phyloP scores from a whole-genome alignment of 371 early-diverging fungal species.

The Mortierella sp. region DNA sequence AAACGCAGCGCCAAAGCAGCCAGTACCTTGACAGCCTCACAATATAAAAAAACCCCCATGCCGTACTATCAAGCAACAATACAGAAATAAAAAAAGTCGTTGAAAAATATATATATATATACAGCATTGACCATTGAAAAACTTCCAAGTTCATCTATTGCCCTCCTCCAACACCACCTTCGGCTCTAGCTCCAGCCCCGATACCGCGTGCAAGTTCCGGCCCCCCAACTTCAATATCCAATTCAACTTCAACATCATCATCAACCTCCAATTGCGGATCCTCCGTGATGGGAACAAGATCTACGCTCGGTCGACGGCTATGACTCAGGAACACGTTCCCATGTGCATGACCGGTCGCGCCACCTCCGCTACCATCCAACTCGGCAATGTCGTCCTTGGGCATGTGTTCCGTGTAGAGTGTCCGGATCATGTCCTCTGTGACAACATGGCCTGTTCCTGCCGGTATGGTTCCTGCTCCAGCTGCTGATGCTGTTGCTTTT shows the following conservation, averaged over 20 bases:
- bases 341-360: slow-evolving; percentile 2
- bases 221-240: slow-evolving; percentile 13
- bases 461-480: neutral
- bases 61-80: neutral
- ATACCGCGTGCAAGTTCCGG: slow-evolving; percentile 7
- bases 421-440: slow-evolving; percentile 28
- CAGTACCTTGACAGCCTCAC: neutral
- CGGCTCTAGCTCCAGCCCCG: neutral
- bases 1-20: too few species aligned
- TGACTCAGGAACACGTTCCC: slow-evolving; percentile 12
- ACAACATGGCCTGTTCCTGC: slow-evolving; percentile 9
- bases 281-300: slow-evolving; percentile 38
- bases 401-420: slow-evolving; percentile 50
- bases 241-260: neutral
- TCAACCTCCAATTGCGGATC: slow-evolving; percentile 28
- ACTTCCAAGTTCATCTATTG: neutral
- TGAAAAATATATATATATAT: neutral
- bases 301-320: slow-evolving; percentile 37
- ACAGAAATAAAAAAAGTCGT: neutral
- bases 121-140: neutral
- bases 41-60: too few species aligned
- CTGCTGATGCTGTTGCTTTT: neutral
- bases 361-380: neutral
- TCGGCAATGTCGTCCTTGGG: slow-evolving; percentile 35
- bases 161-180: neutral